phyloP scores from a whole-genome alignment of 2,329 filamentous ascomycete genomes.

The Ophiostoma montium region DNA sequence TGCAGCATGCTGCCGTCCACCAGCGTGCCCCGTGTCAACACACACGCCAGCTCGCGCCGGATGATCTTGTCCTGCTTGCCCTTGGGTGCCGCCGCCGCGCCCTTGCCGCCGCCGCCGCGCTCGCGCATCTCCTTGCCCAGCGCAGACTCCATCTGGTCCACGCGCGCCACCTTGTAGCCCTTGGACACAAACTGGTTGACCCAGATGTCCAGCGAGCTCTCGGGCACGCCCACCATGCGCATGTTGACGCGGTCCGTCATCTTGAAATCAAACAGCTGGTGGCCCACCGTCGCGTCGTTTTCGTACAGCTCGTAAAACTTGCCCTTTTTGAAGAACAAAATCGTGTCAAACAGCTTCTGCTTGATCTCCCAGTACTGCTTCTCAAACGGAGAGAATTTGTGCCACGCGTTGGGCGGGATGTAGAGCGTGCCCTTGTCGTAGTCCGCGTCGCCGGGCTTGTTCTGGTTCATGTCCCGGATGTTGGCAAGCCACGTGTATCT shows the following conservation, averaged over 20 bases:
- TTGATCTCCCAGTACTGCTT: constrained; percentile 99
- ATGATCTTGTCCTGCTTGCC: constrained; percentile 85
- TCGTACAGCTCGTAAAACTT: constrained; percentile 99
- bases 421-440: constrained; percentile 87
- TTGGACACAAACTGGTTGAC: constrained; percentile 97
- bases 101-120: constrained; percentile 44
- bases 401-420: constrained; percentile 68
- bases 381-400: constrained; percentile 82
- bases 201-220: constrained; percentile 92
- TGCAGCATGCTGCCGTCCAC: constrained; percentile 96
- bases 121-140: constrained; percentile 98
- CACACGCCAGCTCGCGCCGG: constrained; percentile 73
- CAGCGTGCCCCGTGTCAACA: constrained; percentile 81
- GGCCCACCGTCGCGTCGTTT: constrained; percentile 89
- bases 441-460: constrained; percentile 66
- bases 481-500: constrained; percentile 86
- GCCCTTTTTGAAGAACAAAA: constrained; percentile 99
- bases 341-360: constrained; percentile 90
- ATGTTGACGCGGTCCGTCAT: constrained; percentile 97
- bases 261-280: constrained; percentile 94
- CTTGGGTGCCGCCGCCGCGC: constrained; percentile 24
- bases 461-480: constrained; percentile 68
- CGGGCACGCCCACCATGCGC: constrained; percentile 97
- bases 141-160: constrained; percentile 94
- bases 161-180: constrained; percentile 90